Conservation (phyloP, 257 asterid species). For the Oldenlandia corymbosa region DNA sequence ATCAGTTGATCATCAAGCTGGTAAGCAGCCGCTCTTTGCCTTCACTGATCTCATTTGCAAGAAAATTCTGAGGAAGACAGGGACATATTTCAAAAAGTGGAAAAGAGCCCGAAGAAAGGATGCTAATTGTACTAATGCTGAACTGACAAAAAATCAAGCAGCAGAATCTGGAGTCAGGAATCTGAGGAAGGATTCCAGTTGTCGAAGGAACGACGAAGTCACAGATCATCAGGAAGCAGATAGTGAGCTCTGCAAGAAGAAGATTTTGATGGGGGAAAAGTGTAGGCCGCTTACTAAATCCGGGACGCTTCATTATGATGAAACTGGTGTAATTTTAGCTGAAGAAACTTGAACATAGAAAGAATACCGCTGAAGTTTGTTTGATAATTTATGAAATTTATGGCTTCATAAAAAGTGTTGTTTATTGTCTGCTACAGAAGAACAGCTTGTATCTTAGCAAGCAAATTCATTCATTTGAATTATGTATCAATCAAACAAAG, state of each 20-base stretch:
- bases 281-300: constrained; percentile 51
- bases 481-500: too few relatives aligned
- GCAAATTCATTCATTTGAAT: too few relatives aligned
- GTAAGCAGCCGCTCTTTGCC: constrained; percentile 1
- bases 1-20: neutral
- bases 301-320: constrained; percentile 53
- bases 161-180: neutral
- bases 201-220: neutral
- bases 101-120: constrained; percentile 8
- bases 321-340: constrained; percentile 44
- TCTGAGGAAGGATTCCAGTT: constrained; percentile 3
- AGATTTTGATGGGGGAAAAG: constrained; percentile 65
- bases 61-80: neutral
- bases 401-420: too few relatives aligned
- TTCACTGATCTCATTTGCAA: constrained; percentile 24
- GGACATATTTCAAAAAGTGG: constrained; percentile 26
- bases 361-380: too few relatives aligned
- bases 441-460: too few relatives aligned
- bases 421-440: too few relatives aligned
- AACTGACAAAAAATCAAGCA: neutral
- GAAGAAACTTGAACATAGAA: constrained; percentile 37
- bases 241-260: constrained; percentile 60
- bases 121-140: neutral
- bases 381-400: too few relatives aligned
- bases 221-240: neutral